Percentiles rank a stretch among this genome's conserved stretches.
Evolutionary conservation across 768 basidiomycete genomes (phyloP).

Genomic region (Naganishia kalamii): DNA sequence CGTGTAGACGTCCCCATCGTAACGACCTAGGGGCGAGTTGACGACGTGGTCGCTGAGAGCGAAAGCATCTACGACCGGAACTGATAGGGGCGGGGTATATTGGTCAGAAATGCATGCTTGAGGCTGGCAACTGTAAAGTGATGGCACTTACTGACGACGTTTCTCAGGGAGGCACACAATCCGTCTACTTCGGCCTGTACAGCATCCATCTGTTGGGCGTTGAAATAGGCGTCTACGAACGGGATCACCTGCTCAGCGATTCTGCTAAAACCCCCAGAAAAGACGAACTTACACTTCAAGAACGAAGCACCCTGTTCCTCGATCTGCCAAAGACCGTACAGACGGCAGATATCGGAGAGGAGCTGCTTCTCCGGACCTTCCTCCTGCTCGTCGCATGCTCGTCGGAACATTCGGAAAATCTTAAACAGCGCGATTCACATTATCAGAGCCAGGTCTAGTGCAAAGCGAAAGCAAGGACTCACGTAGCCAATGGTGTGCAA

Average conservation of each 20-base stretch:
- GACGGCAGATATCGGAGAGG: conserved; percentile 43
- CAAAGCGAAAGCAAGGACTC: not conserved
- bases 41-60: conserved; percentile 46
- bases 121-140: not conserved
- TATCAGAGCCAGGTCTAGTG: not conserved
- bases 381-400: conserved; percentile 44
- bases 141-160: conserved; percentile 38
- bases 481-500: conserved; percentile 45
- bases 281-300: conserved; percentile 46
- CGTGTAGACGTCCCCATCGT: conserved; percentile 50
- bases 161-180: conserved; percentile 39
- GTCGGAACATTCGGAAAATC: conserved; percentile 47
- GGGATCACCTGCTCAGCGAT: not conserved
- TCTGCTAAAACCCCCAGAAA: not conserved
- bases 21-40: conserved; percentile 50
- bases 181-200: conserved; percentile 39
- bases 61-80: conserved; percentile 46
- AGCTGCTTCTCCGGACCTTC: conserved; percentile 40
- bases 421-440: conserved; percentile 27
- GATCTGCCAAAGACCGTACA: conserved; percentile 49
- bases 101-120: not conserved
- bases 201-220: conserved; percentile 39
- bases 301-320: conserved; percentile 50
- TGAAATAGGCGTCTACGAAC: conserved; percentile 43
- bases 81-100: conserved; percentile 8